Base-by-base conservation (phyloP, 75 land plant species). In the Sequoiadendron giganteum region DNA sequence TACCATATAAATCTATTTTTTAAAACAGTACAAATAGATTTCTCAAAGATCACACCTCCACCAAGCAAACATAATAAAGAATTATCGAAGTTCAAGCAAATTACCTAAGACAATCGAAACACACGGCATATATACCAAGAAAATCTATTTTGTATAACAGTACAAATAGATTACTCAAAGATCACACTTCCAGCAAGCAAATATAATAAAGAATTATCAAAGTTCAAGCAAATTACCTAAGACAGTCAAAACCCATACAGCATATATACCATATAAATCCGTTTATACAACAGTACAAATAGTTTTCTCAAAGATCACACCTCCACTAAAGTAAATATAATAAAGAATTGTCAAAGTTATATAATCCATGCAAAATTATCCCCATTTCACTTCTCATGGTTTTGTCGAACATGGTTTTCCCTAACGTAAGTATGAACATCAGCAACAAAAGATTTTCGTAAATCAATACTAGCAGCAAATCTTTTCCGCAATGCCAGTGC, bases 401-500 rank as follows among this genome's bases (percentile, higher is more conserved):
- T 25, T 28, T 5, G 7, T 28, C 7, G 30, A 25, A 68, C 77
- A 65, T 75, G 77, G 77, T 25, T 75, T 75, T 32, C 15, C 38
- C 38, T 75, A 34, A 75, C 55, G 0, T 34, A 75, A 75, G 13
- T 75, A 75, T 75, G 13, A 75, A 75, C 15, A 75, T 75, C 34
- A 6, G 39, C 16, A 34, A 75, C 39, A 75, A 75, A 75, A 10
- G 39, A 75, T 14, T 30, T 75, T 75, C 15, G 16, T 39, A 34
- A 75, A 34, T 75, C 77, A 75, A 75, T 13, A 34, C 77, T 75
- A 16, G 77, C 77, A 75, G 77, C 77, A 75, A 75, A 75, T 75
- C 2, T 11, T 14, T 32, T 75, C 77, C 11, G 77, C 77, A 34
- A 75, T 75, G 77, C 38, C 38, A 75, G 13, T 34, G 16, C 90